Percentiles rank a stretch among this genome's conserved stretches.
phyloP scores from a whole-genome alignment of 805 yeast genomes.

The Candida pseudofarinosa region DNA sequence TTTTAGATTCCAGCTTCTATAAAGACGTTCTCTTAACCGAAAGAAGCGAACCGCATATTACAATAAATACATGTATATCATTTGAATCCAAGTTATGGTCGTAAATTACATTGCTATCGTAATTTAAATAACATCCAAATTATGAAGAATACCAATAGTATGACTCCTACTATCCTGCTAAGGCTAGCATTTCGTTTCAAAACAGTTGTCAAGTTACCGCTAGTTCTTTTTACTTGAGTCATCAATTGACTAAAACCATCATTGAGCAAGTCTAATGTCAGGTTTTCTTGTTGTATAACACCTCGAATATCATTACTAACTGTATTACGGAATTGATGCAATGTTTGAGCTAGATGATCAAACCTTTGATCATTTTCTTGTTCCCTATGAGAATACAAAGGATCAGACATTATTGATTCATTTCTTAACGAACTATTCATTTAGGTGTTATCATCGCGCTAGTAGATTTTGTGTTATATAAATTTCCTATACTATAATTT shows the following conservation, averaged over 20 bases:
- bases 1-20: not conserved
- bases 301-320: conserved; percentile 42
- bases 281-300: conserved; percentile 35
- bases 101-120: too few relatives aligned
- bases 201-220: conserved; percentile 37
- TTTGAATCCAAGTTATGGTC: too few relatives aligned
- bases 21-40: not conserved
- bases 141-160: conserved; percentile 30
- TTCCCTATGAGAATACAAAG: conserved; percentile 38
- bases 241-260: conserved; percentile 37
- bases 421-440: not conserved
- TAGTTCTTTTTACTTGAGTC: conserved; percentile 35
- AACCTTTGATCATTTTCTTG: conserved; percentile 40
- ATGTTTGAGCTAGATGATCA: conserved; percentile 39
- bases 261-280: conserved; percentile 33
- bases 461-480: conserved; percentile 1
- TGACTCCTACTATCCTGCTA: conserved; percentile 32
- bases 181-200: conserved; percentile 41
- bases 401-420: conserved; percentile 17
- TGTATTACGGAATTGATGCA: conserved; percentile 39
- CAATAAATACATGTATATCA: conserved; percentile 3
- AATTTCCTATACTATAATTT: conserved; percentile 10
- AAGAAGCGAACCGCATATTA: not conserved
- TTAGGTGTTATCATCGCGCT: conserved; percentile 1
- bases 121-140: conserved; percentile 38